Evolutionary conservation across 768 basidiomycete species (phyloP), one percentile per base, ranked within the genome.

Genomic region (Dentipellis sp.): DNA sequence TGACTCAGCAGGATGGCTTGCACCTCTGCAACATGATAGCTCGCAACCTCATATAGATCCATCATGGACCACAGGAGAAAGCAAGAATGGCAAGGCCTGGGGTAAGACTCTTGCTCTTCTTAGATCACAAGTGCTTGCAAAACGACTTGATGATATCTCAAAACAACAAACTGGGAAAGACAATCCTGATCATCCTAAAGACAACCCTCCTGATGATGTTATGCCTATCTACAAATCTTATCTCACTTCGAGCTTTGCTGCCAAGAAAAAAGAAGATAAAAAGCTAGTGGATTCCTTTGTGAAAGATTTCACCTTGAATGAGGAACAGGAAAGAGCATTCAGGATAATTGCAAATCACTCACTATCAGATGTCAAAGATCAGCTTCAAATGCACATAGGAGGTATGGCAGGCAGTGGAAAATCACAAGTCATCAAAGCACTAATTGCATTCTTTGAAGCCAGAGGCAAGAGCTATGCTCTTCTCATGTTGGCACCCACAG

Each of bases 401-500:
- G 40, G 63, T 11, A 63, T 64, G 61, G 63, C 46, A 5, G 64
- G 64, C 9, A 65, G 60, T 10, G 64, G 62, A 8, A 65, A 63
- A 42, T 62, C 62, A 14, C 60, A 54, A 46, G 62, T 63, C 4
- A 52, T 65, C 4, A 22, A 59, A 14, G 58, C 61, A 16, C 12
- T 65, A 3, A 56, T 46, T 7, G 0, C 11, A 5, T 63, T 60
- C 29, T 58, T 66, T 45, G 50, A 58, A 8, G n/a, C n/a, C 11
- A 17, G n/a, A 17, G 59, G 21, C 29, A 35, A 11, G 56, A 61
- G 52, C 19, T 48, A 54, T 23, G 22, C 52, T 1, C 57, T 66
- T 22, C 10, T 59, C 1, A 35, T 60, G 1, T 11, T 61, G 12
- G 65, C 61, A 10, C 65, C 63, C 4, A 66, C 65, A 2, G 63